Conservation (phyloP, 2,329 filamentous ascomycete species). For the Talaromyces sp. region DNA sequence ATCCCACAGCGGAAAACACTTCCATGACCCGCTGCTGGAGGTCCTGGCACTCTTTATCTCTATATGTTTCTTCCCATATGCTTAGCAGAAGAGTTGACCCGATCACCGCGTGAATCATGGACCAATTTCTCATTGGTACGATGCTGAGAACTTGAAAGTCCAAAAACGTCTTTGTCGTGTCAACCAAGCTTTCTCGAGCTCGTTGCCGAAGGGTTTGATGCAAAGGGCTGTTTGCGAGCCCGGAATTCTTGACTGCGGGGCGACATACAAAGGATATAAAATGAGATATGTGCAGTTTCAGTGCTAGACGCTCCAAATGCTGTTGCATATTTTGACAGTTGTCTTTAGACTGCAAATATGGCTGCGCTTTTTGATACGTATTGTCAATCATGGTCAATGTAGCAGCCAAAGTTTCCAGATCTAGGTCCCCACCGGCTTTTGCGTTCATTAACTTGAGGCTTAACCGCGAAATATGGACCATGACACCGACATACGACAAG, state of each 20-base stretch:
- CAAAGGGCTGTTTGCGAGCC: conserved; percentile 4
- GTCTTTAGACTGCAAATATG: conserved; percentile 43
- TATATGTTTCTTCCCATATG: conserved; percentile 27
- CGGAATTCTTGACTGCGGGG: conserved; percentile 43
- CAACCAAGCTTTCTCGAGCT: conserved; percentile 20
- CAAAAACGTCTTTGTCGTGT: conserved; percentile 25
- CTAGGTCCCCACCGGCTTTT: too few species aligned
- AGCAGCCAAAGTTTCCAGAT: too few species aligned
- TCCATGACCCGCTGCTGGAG: conserved; percentile 26
- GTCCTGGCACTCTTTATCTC: conserved; percentile 22
- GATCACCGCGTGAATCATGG: conserved; percentile 29
- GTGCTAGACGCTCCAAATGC: conserved; percentile 50
- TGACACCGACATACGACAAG: too few species aligned
- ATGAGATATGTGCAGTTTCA: conserved; percentile 52
- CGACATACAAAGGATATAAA: conserved; percentile 52
- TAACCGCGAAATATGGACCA: too few species aligned
- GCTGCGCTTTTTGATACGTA: conserved; percentile 18
- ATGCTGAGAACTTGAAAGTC: conserved; percentile 26
- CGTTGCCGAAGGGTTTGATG: conserved; percentile 15
- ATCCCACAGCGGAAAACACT: conserved; percentile 20
- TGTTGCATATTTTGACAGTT: conserved; percentile 34
- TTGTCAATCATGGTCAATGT: too few species aligned
- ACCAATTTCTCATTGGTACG: conserved; percentile 26
- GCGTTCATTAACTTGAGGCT: too few species aligned
- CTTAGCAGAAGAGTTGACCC: conserved; percentile 28